Base-by-base conservation (phyloP, 768 basidiomycete genomes). In the Kwoniella sp. region DNA sequence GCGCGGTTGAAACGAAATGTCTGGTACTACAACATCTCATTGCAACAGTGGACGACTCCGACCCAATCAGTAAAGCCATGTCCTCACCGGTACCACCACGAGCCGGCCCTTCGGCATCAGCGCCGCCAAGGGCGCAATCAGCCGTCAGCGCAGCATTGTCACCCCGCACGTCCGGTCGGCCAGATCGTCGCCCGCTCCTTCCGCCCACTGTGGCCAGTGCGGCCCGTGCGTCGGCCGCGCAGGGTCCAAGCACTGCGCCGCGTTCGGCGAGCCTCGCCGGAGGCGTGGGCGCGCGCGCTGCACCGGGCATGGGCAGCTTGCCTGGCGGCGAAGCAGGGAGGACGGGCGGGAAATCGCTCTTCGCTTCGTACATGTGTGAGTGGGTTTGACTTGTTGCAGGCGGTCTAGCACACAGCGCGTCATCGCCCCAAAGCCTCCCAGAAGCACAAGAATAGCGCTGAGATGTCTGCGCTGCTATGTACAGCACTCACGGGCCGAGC, bases 281-380 rank as follows among this genome's bases (percentile, higher is more conserved):
- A 7, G 19, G 37, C 14, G 15, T 15, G 33, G 46, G n/a, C 9
- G 11, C 31, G 7, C 17, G 31, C 15, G 22, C 25, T 15, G 36
- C 47, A 17, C n/a, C 25, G 15, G 42, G 25, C 10, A 42, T 15
- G 22, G 38, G 20, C 27, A 26, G 33, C 5, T 20, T 40, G 25
- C 33, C 33, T n/a, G n/a, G n/a, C n/a, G n/a, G n/a, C n/a, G n/a
- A n/a, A 7, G 38, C 37, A 3, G 36, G 37, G 11, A 38, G 28
- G 7, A 15, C 29, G n/a, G 47, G 47, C 2, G 37, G 48, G 8
- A 50, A 50, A 1, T 45, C 43, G 17, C 34, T 54, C 36, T 54
- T 47, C 20, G 20, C 37, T 9, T 54, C 52, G 3, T 54, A 40
- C 29, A 20, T 31, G 26, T 54, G 52, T 53, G 23, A 31, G 45